Evolutionary conservation across 306 rosid species (phyloP), one percentile per base, ranked within the genome.

Genomic region (Dalbergia cultrata): DNA sequence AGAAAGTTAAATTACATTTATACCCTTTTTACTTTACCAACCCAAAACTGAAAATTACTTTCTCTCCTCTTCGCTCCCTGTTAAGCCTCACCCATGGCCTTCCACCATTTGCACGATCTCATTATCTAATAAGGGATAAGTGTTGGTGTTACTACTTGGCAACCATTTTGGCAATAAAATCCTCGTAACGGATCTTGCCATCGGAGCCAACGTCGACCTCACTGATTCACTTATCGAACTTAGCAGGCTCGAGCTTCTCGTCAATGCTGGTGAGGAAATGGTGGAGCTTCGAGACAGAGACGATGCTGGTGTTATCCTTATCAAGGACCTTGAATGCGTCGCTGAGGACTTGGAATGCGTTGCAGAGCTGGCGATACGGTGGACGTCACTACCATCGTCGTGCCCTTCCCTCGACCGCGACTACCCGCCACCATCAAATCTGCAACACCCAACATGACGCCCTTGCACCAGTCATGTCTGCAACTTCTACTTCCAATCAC

Each of bases 311-410:
- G 72, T 85, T 35, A 70, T 94, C 97, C 90, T 92, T 94, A 54
- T 94, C 98, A 57, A 94, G 93, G 62, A 94, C 98, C 87, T 92
- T 94, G 87, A 94, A 94, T 60, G 99, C 97, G n/a, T n/a, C n/a
- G n/a, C n/a, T n/a, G n/a, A n/a, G n/a, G n/a, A n/a, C n/a, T n/a
- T n/a, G n/a, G n/a, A n/a, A n/a, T n/a, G n/a, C n/a, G 17, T 95
- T 97, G 49, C 92, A 90, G 9, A 95, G 97, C 85, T 95, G 97
- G 67, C 97, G 92, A 91, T 95, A 95, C 91, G n/a, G 89, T 95
- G 97, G 90, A n/a, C n/a, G n/a, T n/a, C n/a, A n/a, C n/a, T n/a
- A n/a, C n/a, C n/a, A n/a, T n/a, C n/a, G n/a, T n/a, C n/a, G n/a
- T n/a, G n/a, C n/a, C n/a, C n/a, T n/a, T n/a, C n/a, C n/a, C n/a